Percentiles rank a stretch among this genome's conserved stretches.
These are phyloP conservation scores for Lipomyces yamadae DNA, from an alignment of 805 yeast genomes.

Conservation along the genomic window DNA sequence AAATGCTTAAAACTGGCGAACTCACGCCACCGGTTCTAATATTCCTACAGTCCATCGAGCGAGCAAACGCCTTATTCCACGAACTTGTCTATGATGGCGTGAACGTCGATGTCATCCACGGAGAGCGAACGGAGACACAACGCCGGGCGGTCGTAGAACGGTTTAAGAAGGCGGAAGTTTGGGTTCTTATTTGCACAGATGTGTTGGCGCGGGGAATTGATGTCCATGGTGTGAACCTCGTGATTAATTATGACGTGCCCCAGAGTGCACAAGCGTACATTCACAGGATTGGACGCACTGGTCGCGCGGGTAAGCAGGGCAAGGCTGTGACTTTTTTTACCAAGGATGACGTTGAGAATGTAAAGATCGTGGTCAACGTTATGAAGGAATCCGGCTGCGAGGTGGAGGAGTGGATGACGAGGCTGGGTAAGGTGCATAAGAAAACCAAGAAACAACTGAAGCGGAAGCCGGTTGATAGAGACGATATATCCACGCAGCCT, in stretches of 20 bases:
- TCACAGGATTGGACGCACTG: conserved; percentile 98
- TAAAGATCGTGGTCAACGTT: conserved; percentile 87
- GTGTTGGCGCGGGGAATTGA: conserved; percentile 96
- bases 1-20: conserved; percentile 77
- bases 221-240: conserved; percentile 92
- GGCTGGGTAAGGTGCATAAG: conserved; percentile 65
- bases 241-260: conserved; percentile 96
- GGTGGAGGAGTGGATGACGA: conserved; percentile 81
- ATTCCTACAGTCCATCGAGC: conserved; percentile 85
- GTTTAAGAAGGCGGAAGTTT: conserved; percentile 86
- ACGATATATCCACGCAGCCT: conserved; percentile 52
- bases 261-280: conserved; percentile 92
- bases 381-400: conserved; percentile 86
- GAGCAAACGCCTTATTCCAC: conserved; percentile 95
- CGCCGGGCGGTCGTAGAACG: conserved; percentile 82
- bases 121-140: conserved; percentile 88
- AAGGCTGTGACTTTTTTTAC: conserved; percentile 91
- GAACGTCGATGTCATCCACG: conserved; percentile 94
- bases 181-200: conserved; percentile 97
- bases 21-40: conserved; percentile 92
- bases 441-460: conserved; percentile 51
- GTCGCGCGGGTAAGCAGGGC: conserved; percentile 89
- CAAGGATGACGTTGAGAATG: conserved; percentile 76
- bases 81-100: conserved; percentile 89
- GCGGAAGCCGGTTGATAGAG: conserved; percentile 60